Evolutionary conservation across 495 filamentous ascomycete species (phyloP).

Genomic region (Cercophora newfieldiana): DNA sequence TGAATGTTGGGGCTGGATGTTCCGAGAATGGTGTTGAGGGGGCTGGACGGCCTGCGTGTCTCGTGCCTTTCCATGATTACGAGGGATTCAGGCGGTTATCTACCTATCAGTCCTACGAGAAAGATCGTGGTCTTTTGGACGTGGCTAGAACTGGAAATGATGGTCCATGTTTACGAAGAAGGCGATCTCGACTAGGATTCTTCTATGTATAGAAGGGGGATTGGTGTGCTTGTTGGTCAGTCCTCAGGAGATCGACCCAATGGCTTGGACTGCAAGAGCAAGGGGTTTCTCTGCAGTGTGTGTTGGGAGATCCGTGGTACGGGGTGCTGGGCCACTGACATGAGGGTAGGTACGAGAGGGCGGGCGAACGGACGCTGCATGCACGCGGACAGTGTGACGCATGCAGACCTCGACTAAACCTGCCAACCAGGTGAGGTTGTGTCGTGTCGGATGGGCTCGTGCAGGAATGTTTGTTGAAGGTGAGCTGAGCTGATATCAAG

Average conservation of each 20-base stretch:
- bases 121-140: neutral
- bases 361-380: slow-evolving; percentile 7
- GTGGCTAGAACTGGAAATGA: neutral
- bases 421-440: neutral
- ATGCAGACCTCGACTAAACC: neutral
- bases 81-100: neutral
- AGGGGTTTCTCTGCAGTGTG: neutral
- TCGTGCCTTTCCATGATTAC: too few species aligned
- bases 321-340: neutral
- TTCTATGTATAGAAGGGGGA: neutral
- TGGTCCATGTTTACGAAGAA: neutral
- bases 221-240: neutral
- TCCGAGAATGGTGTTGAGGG: too few species aligned
- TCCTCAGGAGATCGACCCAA: slow-evolving; percentile 8
- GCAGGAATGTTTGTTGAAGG: neutral
- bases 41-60: too few species aligned
- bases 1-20: too few species aligned
- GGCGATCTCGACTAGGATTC: neutral
- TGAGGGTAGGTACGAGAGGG: neutral
- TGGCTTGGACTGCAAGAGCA: neutral
- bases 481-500: neutral
- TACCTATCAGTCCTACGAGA: neutral
- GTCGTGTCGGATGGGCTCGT: neutral
- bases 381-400: slow-evolving; percentile 6
- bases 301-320: slow-evolving; percentile 7